A percentile compares a stretch with the other conserved stretches of the same genome.
Conservation (phyloP, 2,329 filamentous ascomycete genomes). For the Tympanopsis confertula region DNA sequence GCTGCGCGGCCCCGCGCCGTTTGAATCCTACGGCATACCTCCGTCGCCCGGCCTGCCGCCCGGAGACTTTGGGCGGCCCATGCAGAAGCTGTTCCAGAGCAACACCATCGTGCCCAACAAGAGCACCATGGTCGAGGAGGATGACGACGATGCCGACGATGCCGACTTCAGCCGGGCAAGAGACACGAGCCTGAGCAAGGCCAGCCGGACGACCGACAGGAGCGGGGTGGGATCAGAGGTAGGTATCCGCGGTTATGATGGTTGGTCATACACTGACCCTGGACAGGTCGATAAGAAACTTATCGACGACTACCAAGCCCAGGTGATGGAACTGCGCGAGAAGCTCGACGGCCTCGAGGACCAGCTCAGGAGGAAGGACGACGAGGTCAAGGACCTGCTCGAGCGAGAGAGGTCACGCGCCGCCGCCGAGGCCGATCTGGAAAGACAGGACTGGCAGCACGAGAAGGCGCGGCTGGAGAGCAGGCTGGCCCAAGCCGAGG, state of each 20-base stretch:
- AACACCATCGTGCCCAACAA: slow-evolving; percentile 97
- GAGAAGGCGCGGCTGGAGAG: slow-evolving; percentile 57
- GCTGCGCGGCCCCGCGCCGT: slow-evolving; percentile 27
- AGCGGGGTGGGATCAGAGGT: slow-evolving; percentile 24
- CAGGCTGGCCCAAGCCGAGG: slow-evolving; percentile 64
- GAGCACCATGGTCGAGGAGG: slow-evolving; percentile 93
- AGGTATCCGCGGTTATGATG: slow-evolving; percentile 5
- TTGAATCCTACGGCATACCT: slow-evolving; percentile 38
- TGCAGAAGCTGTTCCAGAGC: slow-evolving; percentile 70
- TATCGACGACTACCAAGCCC: slow-evolving; percentile 68
- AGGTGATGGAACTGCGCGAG: slow-evolving; percentile 63
- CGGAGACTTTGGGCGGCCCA: slow-evolving; percentile 39
- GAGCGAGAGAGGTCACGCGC: slow-evolving; percentile 44
- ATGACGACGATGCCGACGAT: slow-evolving; percentile 55
- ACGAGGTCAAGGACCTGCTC: slow-evolving; percentile 49
- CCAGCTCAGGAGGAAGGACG: slow-evolving; percentile 58
- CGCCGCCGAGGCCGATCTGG: slow-evolving; percentile 38
- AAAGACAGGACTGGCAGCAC: slow-evolving; percentile 63
- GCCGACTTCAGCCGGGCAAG: slow-evolving; percentile 51
- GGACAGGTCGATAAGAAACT: slow-evolving; percentile 54
- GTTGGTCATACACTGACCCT: slow-evolving; percentile 3
- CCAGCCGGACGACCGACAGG: neutral
- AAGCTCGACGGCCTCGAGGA: slow-evolving; percentile 65
- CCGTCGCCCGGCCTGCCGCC: slow-evolving; percentile 45
- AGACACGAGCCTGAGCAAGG: slow-evolving; percentile 4